Base-by-base conservation (phyloP, 2,329 filamentous ascomycete genomes). In the Ceratocystis albifundus region DNA sequence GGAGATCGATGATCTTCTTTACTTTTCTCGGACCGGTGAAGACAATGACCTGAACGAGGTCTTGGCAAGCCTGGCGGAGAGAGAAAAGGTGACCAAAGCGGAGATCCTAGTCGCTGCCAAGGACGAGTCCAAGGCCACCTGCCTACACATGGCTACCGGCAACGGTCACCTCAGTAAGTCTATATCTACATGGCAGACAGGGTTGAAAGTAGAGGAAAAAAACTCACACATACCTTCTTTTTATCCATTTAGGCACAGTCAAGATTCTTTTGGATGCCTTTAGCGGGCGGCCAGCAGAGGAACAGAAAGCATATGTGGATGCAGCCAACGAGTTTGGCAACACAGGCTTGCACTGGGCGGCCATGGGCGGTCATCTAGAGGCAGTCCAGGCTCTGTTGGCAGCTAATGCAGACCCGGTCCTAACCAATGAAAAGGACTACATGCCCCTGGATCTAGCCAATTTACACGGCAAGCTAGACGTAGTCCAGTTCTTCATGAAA, bases 331-430 rank as follows among this genome's bases (percentile, higher is more conserved):
- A 85, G 69, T 87, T 88, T 59, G 92, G 91, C 57, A 97, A 96
- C 77, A 96, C 93, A 0, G 84, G 90, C 0, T 79, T 99, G 67
- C 94, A 99, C 77, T 97, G 92, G 92, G 93, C 93, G 0, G 89
- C 90, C 0, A 78, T 96, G 66, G 94, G 95, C 65, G 92, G 92
- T 1, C 92, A 96, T 72, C 78, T 97, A 2, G 83, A 87, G 4
- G 84, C 86, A 2, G 90, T 96, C 5, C 89, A 92, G 77, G 77
- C 85, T 0, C 81, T 99, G 12, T 80, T 96, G 1, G 68, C 62
- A 36, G 80, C 84, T 2, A 91, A 90, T 1, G 91, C 91, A 0
- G 87, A 90, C 67, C 86, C 91, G 3, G 85, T 85, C 10, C 78
- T 90, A 41, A 86, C 86, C 72, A 97, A 97, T 74, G 84, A 87